These are phyloP conservation scores for Insectozyma bohioensis DNA, from an alignment of 1,139 yeast genomes.

Conservation along the genomic window DNA sequence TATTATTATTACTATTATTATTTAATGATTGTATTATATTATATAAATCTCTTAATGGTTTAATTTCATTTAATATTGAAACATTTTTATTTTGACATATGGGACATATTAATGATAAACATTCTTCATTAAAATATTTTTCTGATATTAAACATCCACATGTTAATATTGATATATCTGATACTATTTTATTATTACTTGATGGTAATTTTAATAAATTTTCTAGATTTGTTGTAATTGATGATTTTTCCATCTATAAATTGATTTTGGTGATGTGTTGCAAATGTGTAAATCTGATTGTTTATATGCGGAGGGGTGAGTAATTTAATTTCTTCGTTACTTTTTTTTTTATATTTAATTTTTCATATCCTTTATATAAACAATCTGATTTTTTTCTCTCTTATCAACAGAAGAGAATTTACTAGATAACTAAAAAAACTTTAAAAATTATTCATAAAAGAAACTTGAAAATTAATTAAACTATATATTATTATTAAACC, in stretches of 20 bases:
- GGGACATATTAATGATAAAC: conserved; percentile 42
- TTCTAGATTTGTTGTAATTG: conserved; percentile 25
- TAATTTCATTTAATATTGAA: conserved; percentile 42
- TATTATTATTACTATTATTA: too few species aligned
- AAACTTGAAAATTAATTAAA: too few species aligned
- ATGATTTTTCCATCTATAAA: conserved; percentile 27
- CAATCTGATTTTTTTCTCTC: too few species aligned
- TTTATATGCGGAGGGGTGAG: too few species aligned
- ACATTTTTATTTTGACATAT: conserved; percentile 40
- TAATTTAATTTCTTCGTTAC: too few species aligned
- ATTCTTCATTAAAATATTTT: conserved; percentile 22
- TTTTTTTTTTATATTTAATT: too few species aligned
- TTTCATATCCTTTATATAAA: too few species aligned
- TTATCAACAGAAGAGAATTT: too few species aligned
- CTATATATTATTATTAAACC: conserved; percentile 1
- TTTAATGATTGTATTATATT: conserved; percentile 27
- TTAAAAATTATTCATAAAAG: conserved; percentile 1
- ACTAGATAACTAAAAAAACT: too few species aligned
- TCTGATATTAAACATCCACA: conserved; percentile 78
- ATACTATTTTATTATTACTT: conserved; percentile 21
- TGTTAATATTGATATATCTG: conserved; percentile 56
- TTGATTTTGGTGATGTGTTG: too few species aligned
- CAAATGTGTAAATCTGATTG: too few species aligned
- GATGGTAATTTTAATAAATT: conserved; percentile 32
- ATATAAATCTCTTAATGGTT: conserved; percentile 54